Evolutionary conservation across 345 rosid species (phyloP), one percentile per base, ranked within the genome.

Genomic region (Abelmoschus esculentus): DNA sequence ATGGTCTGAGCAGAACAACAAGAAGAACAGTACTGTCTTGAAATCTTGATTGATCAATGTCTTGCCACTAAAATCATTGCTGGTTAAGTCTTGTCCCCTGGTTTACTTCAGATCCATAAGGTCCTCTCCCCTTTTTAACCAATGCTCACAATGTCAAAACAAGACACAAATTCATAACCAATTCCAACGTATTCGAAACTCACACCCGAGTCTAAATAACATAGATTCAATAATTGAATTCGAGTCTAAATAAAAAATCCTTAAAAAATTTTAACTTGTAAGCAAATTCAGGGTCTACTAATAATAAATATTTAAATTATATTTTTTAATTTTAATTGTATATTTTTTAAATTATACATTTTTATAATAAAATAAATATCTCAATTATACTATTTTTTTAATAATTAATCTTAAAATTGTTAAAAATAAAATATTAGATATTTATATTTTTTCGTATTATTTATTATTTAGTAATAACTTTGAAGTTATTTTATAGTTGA

Each of bases 21-120:
- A 32, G 6, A 36, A 1, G 15, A 69, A 5, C 34, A 18, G 49
- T 84, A 93, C 97, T 81, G 97, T 93, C 75, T 91, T 93, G 79
- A 93, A 93, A 79, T 93, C 98, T 76, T 91, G 96, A 31, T 88
- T 85, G 77, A 88, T 87, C 73, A 91, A 81, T 72, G 87, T 85
- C 81, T 84, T 84, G 73, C 96, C 96, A 72, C 98, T 91, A 22
- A 93, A 91, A 75, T 91, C 97, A 71, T 84, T 84, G 29, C 95
- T 96, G 1, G 86, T 76, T 40, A 93, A 92, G 85, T 91, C 96
- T 72, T 91, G 98, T 15, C 98, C 97, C 62, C 98, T 87, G 3
- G 97, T 93, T 93, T 42, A 93, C 98, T 77, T 76, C 98, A 62
- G 87, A 69, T 68, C 97, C 96, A 61, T 91, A 93, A 0, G 97